These are phyloP conservation scores for Pisolithus sp. DNA, from an alignment of 768 basidiomycete species.

Conservation along the genomic window DNA sequence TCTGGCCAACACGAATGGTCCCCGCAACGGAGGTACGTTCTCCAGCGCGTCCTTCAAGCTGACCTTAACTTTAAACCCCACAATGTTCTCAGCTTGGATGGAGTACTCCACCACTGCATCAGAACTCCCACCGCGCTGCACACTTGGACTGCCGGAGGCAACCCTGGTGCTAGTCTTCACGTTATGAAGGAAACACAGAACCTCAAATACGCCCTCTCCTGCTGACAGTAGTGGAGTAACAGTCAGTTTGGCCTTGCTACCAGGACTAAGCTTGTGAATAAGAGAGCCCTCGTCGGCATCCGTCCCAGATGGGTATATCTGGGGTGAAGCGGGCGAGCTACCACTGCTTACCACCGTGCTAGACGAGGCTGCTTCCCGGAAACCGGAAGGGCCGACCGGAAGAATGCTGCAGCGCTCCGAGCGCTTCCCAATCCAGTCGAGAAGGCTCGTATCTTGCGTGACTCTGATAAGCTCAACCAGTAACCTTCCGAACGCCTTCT, in stretches of 20 bases:
- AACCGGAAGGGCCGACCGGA: constrained; percentile 4
- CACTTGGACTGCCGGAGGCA: background rate
- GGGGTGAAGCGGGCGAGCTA: background rate
- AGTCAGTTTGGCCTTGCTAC: background rate
- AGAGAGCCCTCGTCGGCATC: background rate
- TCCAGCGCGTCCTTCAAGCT: background rate
- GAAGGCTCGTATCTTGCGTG: constrained; percentile 6
- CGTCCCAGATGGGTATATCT: background rate
- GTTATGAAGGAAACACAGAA: constrained; percentile 1
- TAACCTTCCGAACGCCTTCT: constrained; percentile 8
- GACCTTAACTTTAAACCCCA: background rate
- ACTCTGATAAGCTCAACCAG: constrained; percentile 5
- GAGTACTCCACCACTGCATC: background rate
- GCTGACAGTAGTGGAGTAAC: background rate
- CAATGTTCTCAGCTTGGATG: background rate
- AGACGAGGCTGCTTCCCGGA: background rate
- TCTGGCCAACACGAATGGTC: constrained; percentile 1
- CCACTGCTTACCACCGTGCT: background rate
- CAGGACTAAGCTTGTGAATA: background rate
- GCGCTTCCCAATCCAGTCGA: constrained; percentile 8
- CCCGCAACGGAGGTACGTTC: background rate
- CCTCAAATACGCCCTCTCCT: background rate
- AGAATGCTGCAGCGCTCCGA: constrained; percentile 2
- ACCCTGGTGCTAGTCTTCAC: background rate
- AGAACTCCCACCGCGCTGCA: background rate